These are phyloP conservation scores for Didymella keratinophila DNA, from an alignment of 2,329 filamentous ascomycete species.

Conservation along the genomic window DNA sequence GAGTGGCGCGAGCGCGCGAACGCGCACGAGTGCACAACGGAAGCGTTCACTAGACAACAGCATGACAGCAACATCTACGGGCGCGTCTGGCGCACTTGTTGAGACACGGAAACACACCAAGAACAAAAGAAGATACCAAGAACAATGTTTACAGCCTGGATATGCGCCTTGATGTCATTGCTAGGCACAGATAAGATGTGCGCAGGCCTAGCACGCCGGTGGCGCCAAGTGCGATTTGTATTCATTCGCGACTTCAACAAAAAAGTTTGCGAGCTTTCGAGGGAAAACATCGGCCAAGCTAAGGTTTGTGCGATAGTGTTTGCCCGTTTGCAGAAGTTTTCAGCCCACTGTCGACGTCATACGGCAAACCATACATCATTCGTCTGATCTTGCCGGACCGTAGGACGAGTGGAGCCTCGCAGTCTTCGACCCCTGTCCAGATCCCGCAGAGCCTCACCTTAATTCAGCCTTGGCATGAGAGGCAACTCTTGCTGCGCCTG, in stretches of 20 bases:
- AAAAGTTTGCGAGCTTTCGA: slow-evolving; percentile 11
- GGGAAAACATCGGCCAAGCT: slow-evolving; percentile 13
- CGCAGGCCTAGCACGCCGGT: slow-evolving; percentile 4
- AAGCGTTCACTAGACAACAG: slow-evolving; percentile 5
- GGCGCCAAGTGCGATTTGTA: slow-evolving; percentile 10
- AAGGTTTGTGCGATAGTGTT: not conserved
- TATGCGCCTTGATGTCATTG: slow-evolving; percentile 16
- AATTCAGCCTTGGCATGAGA: slow-evolving; percentile 9
- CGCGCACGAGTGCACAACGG: slow-evolving; percentile 3
- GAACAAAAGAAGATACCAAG: not conserved
- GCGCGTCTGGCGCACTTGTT: not conserved
- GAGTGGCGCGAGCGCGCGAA: slow-evolving; percentile 15
- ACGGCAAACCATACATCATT: slow-evolving; percentile 16
- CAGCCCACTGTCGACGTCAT: slow-evolving; percentile 19
- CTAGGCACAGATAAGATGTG: not conserved
- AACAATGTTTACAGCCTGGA: not conserved
- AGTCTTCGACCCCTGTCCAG: slow-evolving; percentile 15
- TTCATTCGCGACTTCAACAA: slow-evolving; percentile 15
- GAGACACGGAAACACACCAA: slow-evolving; percentile 5
- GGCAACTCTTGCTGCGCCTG: not conserved
- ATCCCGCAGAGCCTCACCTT: slow-evolving; percentile 26
- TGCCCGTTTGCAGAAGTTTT: not conserved
- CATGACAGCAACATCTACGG: not conserved
- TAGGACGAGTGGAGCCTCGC: slow-evolving; percentile 6
- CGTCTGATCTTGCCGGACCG: slow-evolving; percentile 21